A percentile compares a stretch with the other conserved stretches of the same genome.
Evolutionary conservation across 257 asterid species (phyloP).

Genomic region (Fraxinus pennsylvanica): DNA sequence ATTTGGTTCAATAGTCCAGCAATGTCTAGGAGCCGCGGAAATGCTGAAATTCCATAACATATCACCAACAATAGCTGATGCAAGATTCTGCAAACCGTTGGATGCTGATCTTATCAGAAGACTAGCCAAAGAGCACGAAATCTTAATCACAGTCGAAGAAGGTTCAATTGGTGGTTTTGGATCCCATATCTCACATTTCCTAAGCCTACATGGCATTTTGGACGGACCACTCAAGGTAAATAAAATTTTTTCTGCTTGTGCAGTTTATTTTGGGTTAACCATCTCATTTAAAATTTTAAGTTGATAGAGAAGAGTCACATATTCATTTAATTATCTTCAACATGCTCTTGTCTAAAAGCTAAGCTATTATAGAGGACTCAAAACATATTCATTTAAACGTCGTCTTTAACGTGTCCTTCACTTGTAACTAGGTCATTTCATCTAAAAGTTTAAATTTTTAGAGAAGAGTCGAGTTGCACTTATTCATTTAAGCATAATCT

Average conservation of each 20-base stretch:
- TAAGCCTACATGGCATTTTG: constrained; percentile 41
- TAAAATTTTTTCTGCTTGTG: not conserved
- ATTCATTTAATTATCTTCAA: no score
- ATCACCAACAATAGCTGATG: constrained; percentile 44
- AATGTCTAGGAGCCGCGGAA: constrained; percentile 47
- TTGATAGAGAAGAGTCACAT: not conserved
- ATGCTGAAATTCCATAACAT: constrained; percentile 33
- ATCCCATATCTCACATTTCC: constrained; percentile 48
- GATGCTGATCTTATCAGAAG: constrained; percentile 45
- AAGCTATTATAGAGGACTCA: no score
- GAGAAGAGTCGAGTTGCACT: not conserved
- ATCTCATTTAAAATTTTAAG: not conserved
- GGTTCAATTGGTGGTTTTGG: constrained; percentile 57
- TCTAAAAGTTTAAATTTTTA: not conserved
- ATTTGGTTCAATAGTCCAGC: constrained; percentile 46
- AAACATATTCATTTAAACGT: no score
- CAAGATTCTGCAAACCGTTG: constrained; percentile 52
- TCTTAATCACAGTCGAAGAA: constrained; percentile 49
- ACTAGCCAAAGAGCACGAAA: constrained; percentile 50
- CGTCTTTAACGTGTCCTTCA: not conserved
- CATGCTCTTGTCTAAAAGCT: not conserved
- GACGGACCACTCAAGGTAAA: constrained; percentile 53
- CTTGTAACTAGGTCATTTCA: not conserved
- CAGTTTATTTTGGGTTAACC: not conserved
- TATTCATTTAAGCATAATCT: no score